Conservation (phyloP, 2,329 filamentous ascomycete genomes). For the Davidsoniella australis region DNA sequence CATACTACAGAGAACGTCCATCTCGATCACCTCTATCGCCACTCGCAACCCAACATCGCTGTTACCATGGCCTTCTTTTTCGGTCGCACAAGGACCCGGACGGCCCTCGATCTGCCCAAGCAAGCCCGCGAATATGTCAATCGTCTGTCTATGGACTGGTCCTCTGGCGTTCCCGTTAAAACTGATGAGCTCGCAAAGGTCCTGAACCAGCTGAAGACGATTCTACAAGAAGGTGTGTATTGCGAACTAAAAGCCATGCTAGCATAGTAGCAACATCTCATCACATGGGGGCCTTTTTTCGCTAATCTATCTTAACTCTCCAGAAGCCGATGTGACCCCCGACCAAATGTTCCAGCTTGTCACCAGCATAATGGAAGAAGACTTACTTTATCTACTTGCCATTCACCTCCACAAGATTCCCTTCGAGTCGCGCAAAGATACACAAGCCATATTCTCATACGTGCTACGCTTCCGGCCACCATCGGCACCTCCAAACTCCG, state of each 20-base stretch:
- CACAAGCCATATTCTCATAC: slow-evolving; percentile 88
- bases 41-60: not conserved
- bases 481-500: slow-evolving; percentile 46
- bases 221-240: slow-evolving; percentile 69
- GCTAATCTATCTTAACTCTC: not conserved
- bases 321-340: slow-evolving; percentile 71
- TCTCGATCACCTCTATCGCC: not conserved
- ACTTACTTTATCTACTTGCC: slow-evolving; percentile 71
- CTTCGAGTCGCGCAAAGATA: slow-evolving; percentile 92
- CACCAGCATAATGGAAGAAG: slow-evolving; percentile 70
- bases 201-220: slow-evolving; percentile 77
- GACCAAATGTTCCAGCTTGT: slow-evolving; percentile 81
- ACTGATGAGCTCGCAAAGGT: slow-evolving; percentile 76
- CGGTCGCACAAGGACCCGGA: slow-evolving; percentile 33
- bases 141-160: slow-evolving; percentile 15
- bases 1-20: not conserved
- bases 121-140: slow-evolving; percentile 24
- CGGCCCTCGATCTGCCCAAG: slow-evolving; percentile 35
- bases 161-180: slow-evolving; percentile 26
- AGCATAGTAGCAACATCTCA: not conserved
- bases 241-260: not conserved
- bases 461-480: slow-evolving; percentile 76
- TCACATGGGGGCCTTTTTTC: not conserved
- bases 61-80: slow-evolving; percentile 37
- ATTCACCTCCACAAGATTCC: slow-evolving; percentile 69